phyloP scores from a whole-genome alignment of 2,329 filamentous ascomycete species.

The Stromatinia cepivora region DNA sequence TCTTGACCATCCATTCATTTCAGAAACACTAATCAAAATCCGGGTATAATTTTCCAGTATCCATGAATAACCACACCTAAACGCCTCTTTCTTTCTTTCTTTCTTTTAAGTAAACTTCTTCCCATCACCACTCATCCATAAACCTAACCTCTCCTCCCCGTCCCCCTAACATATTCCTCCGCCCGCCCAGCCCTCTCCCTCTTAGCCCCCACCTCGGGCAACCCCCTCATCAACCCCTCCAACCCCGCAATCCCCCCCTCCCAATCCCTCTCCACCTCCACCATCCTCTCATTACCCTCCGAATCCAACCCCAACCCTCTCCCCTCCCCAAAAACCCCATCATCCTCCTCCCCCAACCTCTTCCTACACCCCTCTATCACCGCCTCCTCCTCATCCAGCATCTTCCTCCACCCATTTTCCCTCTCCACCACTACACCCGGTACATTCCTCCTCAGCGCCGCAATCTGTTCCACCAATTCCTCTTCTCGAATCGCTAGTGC shows the following conservation, averaged over 20 bases:
- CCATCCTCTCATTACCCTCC: slow-evolving; percentile 47
- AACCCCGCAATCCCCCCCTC: slow-evolving; percentile 52
- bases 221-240: slow-evolving; percentile 55
- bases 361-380: slow-evolving; percentile 29
- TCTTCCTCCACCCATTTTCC: slow-evolving; percentile 30
- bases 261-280: slow-evolving; percentile 50
- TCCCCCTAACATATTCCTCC: slow-evolving; percentile 37
- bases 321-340: slow-evolving; percentile 25
- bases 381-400: slow-evolving; percentile 32
- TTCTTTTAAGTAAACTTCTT: background rate
- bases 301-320: slow-evolving; percentile 22
- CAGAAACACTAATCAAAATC: slow-evolving; percentile 11
- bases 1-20: slow-evolving; percentile 8
- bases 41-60: slow-evolving; percentile 17
- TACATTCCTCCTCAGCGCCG: slow-evolving; percentile 42
- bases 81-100: background rate
- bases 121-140: background rate
- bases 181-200: slow-evolving; percentile 65
- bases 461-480: slow-evolving; percentile 63
- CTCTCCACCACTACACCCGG: slow-evolving; percentile 29
- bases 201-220: slow-evolving; percentile 62
- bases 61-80: slow-evolving; percentile 9
- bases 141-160: slow-evolving; percentile 22
- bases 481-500: slow-evolving; percentile 63
- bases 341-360: slow-evolving; percentile 25